phyloP scores from a whole-genome alignment of 805 yeast species.

The Ogataea trehalophila region DNA sequence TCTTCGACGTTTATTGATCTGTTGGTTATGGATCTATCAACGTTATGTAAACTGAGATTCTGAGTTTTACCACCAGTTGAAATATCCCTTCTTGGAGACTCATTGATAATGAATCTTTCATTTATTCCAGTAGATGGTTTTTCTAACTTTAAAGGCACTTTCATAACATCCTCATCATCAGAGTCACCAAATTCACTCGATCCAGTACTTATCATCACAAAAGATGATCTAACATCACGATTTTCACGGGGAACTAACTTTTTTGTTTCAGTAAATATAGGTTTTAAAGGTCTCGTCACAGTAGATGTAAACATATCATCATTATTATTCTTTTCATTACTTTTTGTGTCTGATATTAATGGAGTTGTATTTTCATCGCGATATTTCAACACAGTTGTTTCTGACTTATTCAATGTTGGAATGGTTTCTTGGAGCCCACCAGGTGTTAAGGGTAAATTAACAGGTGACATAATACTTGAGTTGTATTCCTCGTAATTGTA shows the following conservation, averaged over 20 bases:
- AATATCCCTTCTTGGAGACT: neutral
- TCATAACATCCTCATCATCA: constrained; percentile 9
- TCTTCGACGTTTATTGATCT: neutral
- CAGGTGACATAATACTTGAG: constrained; percentile 18
- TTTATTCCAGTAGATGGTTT: neutral
- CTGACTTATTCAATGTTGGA: neutral
- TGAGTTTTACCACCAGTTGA: neutral
- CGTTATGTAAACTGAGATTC: neutral
- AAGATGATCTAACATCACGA: too few species aligned
- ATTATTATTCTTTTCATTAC: too few species aligned
- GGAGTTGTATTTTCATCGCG: too few species aligned
- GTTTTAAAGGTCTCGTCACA: too few species aligned
- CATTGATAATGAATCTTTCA: neutral
- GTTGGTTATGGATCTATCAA: neutral
- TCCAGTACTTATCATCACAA: neutral
- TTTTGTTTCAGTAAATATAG: too few species aligned
- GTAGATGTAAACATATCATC: too few species aligned
- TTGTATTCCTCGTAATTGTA: constrained; percentile 15
- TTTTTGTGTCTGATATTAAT: too few species aligned
- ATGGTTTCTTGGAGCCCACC: neutral
- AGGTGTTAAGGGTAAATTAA: constrained; percentile 9
- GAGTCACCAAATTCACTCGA: constrained; percentile 22
- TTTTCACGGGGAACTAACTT: too few species aligned
- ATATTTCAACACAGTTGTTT: neutral
- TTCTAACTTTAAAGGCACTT: neutral